Percentiles rank a stretch among this genome's conserved stretches.
Conservation (phyloP, 139 green algal genomes). For the Micractinium sp. region DNA sequence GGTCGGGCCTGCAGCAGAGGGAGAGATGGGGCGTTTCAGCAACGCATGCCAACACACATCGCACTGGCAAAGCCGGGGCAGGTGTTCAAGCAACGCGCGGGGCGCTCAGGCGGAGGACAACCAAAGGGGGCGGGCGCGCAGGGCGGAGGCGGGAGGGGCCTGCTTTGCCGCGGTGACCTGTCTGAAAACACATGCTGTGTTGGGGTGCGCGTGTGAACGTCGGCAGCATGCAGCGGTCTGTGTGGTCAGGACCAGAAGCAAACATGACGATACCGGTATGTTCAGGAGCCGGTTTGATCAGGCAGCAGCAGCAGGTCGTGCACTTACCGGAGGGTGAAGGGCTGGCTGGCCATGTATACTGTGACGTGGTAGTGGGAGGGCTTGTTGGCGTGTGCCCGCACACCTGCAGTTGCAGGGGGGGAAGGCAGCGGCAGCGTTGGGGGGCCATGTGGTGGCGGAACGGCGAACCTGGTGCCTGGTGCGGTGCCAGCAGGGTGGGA, state of each 20-base stretch:
- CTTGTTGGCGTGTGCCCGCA: slow-evolving; percentile 41
- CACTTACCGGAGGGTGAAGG: slow-evolving; percentile 30
- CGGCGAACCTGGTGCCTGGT: no score
- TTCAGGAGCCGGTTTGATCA: neutral
- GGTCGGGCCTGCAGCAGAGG: neutral
- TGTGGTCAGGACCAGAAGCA: no score
- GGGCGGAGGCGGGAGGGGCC: no score
- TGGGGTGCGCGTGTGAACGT: no score
- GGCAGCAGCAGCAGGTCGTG: neutral
- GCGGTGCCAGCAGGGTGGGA: no score
- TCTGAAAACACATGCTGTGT: neutral
- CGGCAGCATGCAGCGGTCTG: neutral
- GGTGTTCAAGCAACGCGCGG: no score
- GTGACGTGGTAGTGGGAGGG: slow-evolving; percentile 56
- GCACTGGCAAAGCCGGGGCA: no score
- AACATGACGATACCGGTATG: neutral
- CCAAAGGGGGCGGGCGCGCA: no score
- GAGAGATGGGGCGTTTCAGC: neutral
- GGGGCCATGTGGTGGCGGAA: no score
- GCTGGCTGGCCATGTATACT: slow-evolving; percentile 55
- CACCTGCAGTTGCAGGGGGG: slow-evolving; percentile 15
- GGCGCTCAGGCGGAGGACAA: no score
- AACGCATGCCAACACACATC: no score
- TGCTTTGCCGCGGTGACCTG: neutral
- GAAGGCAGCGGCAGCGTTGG: neutral